Percentiles rank a stretch among this genome's conserved stretches.
These are phyloP conservation scores for Blastobotrys aristatus DNA, from an alignment of 1,139 yeast species.

Conservation along the genomic window DNA sequence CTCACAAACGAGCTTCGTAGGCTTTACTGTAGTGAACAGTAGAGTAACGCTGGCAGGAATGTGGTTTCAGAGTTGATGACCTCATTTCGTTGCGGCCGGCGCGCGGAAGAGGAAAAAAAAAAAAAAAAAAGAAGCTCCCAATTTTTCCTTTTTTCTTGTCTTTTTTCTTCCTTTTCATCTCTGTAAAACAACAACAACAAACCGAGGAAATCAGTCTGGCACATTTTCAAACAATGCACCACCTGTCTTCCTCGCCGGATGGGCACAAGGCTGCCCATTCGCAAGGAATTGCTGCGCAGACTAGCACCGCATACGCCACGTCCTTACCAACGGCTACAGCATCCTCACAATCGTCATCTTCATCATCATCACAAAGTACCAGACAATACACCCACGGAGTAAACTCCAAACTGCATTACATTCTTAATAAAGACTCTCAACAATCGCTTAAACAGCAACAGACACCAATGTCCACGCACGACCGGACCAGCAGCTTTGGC, in stretches of 20 bases:
- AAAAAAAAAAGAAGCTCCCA: too few species aligned
- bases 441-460: constrained; percentile 7
- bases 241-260: constrained; percentile 2
- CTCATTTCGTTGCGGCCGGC: too few species aligned
- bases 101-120: too few species aligned
- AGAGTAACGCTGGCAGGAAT: too few species aligned
- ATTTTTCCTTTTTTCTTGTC: too few species aligned
- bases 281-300: not conserved
- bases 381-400: not conserved
- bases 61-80: too few species aligned
- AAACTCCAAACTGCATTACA: constrained; percentile 15
- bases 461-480: not conserved
- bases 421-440: constrained; percentile 14
- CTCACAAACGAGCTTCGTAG: too few species aligned
- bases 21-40: too few species aligned
- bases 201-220: too few species aligned
- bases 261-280: not conserved
- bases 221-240: constrained; percentile 1
- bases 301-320: not conserved
- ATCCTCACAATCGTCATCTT: not conserved
- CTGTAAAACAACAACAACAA: too few species aligned
- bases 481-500: not conserved
- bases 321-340: not conserved
- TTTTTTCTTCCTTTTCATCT: too few species aligned
- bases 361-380: not conserved